phyloP scores from a whole-genome alignment of 495 filamentous ascomycete species.

The Trichocladium uniseriatum region DNA sequence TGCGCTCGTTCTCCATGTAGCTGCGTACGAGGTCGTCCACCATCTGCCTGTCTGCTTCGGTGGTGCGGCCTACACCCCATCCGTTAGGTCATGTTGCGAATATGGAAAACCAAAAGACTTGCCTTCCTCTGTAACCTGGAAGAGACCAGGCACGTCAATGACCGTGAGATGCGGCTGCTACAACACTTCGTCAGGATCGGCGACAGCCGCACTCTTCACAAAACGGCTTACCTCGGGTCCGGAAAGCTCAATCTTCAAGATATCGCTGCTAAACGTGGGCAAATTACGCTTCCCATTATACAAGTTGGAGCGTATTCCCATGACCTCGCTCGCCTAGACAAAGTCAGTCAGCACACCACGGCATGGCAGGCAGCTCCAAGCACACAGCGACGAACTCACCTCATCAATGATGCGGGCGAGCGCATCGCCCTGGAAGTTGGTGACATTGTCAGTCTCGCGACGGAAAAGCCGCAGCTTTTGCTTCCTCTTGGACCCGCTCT shows the following conservation, averaged over 20 bases:
- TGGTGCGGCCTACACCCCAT: constrained; percentile 1
- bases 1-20: constrained; percentile 16
- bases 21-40: too few relatives aligned
- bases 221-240: constrained; percentile 35
- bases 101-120: not conserved
- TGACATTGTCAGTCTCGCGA: constrained; percentile 9
- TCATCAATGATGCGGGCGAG: constrained; percentile 24
- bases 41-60: constrained; percentile 11
- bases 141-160: constrained; percentile 20
- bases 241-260: constrained; percentile 50
- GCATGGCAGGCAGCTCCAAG: not conserved
- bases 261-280: constrained; percentile 45
- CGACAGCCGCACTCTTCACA: not conserved
- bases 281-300: constrained; percentile 14
- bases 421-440: constrained; percentile 15
- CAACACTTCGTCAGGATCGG: not conserved
- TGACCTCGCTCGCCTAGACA: constrained; percentile 32
- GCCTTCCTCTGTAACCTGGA: constrained; percentile 8
- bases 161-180: constrained; percentile 14
- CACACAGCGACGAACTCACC: not conserved
- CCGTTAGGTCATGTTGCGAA: not conserved
- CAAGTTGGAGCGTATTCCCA: constrained; percentile 32
- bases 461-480: constrained; percentile 11
- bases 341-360: not conserved
- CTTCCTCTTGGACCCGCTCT: constrained; percentile 3